Evolutionary conservation across 1,284 basidiomycete species (phyloP).

Genomic region (Bondarzewia mesenterica): DNA sequence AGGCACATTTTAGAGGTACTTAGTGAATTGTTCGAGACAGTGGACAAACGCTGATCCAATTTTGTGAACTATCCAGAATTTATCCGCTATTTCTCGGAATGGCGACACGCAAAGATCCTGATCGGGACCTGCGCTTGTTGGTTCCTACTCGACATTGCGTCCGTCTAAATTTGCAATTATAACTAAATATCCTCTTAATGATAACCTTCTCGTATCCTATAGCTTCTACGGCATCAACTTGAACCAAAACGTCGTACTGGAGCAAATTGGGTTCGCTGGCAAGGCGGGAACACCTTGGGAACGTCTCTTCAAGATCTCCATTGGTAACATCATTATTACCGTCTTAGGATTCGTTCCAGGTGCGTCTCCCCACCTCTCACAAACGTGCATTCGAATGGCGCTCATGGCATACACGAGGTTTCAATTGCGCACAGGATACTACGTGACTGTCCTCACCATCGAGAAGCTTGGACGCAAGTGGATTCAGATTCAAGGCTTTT

Average conservation of each 20-base stretch:
- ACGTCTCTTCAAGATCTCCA: constrained; percentile 53
- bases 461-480: constrained; percentile 67
- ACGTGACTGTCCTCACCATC: constrained; percentile 59
- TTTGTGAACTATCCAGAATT: constrained; percentile 29
- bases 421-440: constrained; percentile 45
- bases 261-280: constrained; percentile 61
- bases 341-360: constrained; percentile 71
- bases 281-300: constrained; percentile 49
- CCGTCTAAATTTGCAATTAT: constrained; percentile 11
- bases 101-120: constrained; percentile 46
- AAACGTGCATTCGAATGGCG: constrained; percentile 12
- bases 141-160: constrained; percentile 52
- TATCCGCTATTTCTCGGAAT: constrained; percentile 43
- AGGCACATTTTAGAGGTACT: constrained; percentile 31
- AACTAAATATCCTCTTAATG: neutral
- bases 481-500: constrained; percentile 77
- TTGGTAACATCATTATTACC: constrained; percentile 65
- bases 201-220: neutral
- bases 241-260: constrained; percentile 68
- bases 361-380: constrained; percentile 14
- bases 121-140: constrained; percentile 45
- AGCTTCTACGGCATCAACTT: constrained; percentile 76
- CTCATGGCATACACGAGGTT: neutral
- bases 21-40: neutral
- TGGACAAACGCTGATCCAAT: no score